Base-by-base conservation (phyloP, 2,329 filamentous ascomycete species). In the Fusarium hainanense region DNA sequence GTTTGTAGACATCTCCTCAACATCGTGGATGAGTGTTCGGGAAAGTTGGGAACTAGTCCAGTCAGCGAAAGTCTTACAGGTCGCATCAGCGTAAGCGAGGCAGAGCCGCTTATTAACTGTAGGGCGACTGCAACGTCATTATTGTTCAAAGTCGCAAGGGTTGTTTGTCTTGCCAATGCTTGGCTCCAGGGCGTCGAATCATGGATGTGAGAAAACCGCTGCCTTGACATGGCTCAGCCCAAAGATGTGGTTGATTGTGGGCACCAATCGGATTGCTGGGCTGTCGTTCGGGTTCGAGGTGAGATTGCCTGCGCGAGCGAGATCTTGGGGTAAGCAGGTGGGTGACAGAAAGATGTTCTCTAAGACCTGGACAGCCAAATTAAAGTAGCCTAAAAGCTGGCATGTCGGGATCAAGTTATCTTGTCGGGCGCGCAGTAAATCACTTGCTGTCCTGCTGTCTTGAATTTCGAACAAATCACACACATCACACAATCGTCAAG, bases 181-280 rank as follows among this genome's bases (percentile, higher is more conserved):
- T 59, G 54, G 64, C 58, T 51, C 27, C 3, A 27, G 10, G 41
- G 37, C 6, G 48, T 48, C 65, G 54, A 68, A 68, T 68, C 59
- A 68, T 23, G 37, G 6, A 41, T 30, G 55, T 10, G 40, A 69
- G 54, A 69, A 69, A 50, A 27, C 32, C 43, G 66, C 48, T 68
- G 65, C 65, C 65, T 68, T 63, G 52, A 49, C 46, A 42, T 21
- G 41, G 59, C 18, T 40, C 32, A 51, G 32, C 32, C 48, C 32
- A 40, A 20, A 27, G 40, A n/a, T 21, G 28, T 44, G 51, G 34
- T 51, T 23, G 21, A 28, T 7, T 48, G 64, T 63, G 43, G 58
- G 49, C 58, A 49, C 60, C 60, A 63, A 63, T 63, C 13, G 16
- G 30, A 41, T 37, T 16, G 0, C 34, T 12, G 18, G 18, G 18